phyloP scores from a whole-genome alignment of 202 grass and related monocot genomes.

The Brachypodium distachyon region DNA sequence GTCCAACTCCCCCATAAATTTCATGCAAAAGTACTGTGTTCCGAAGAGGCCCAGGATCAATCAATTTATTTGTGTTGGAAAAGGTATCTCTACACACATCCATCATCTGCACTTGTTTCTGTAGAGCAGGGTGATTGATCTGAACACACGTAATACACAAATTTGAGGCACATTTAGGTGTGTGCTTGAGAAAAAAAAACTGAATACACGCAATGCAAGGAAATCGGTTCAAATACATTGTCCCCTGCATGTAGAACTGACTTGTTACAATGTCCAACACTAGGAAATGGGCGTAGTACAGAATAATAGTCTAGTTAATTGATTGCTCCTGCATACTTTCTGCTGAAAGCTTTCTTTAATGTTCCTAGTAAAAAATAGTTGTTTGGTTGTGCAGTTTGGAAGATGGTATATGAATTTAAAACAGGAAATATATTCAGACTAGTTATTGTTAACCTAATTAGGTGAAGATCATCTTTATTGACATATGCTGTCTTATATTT shows the following conservation, averaged over 20 bases:
- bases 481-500: not conserved
- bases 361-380: not conserved
- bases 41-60: not conserved
- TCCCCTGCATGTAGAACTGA: not conserved
- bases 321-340: not conserved
- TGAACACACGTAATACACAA: not conserved
- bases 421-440: not conserved
- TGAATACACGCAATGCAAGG: not conserved
- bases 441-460: not conserved
- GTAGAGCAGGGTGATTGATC: not conserved
- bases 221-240: not conserved
- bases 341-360: slow-evolving; percentile 1
- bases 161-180: too few relatives aligned
- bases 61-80: not conserved
- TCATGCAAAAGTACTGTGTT: not conserved
- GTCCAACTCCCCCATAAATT: not conserved
- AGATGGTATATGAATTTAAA: not conserved
- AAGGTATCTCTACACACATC: not conserved
- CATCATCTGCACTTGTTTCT: not conserved
- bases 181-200: too few relatives aligned
- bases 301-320: not conserved
- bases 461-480: not conserved
- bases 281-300: not conserved
- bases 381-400: not conserved
- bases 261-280: not conserved